Base-by-base conservation (phyloP, 1,139 yeast species). In the Casaregolazyma suthepensis region DNA sequence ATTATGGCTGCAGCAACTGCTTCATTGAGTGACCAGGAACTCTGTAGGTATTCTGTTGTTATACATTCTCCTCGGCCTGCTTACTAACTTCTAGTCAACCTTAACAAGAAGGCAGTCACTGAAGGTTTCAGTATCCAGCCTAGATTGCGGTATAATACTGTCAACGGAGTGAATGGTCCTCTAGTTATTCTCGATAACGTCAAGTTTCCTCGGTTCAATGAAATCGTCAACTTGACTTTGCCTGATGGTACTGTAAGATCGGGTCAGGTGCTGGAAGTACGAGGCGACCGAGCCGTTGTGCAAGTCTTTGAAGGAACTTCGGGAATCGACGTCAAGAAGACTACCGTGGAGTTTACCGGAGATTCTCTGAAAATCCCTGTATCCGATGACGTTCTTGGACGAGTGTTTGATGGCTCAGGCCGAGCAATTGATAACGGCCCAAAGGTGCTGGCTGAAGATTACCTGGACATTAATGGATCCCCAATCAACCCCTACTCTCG, bases 221-320 rank as follows among this genome's bases (percentile, higher is more conserved):
- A 93, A 75, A 94, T 93, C 75, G 99, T 93, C 66, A 88, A 90
- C 71, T 79, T 93, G 67, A 93, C 99, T 4, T 79, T 93, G 59
- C 99, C 99, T 47, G 99, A 94, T 70, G 99, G 99, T 9, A 74
- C 93, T 37, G 75, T 77, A 51, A 86, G 99, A 74, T 96, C 96
- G 57, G 99, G 99, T 66, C 99, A 93, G 75, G 99, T 93, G 45
- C 81, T 93, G 67, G 99, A 93, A 76, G 98, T 94, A 56, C 85
- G 95, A 74, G 99, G 99, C 57, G 83, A 87, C 66, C 86, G 94
- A 68, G 99, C 99, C 52, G 84, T 93, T 73, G 99, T 93, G 52
- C 99, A 93, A 79, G 99, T 93, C 54, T 93, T 93, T 68, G 98
- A 93, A 76, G 99, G 99, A 68, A 91, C 99, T 50, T 83, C 96